These are phyloP conservation scores for Haplosporangium sp. DNA, from an alignment of 371 early-diverging fungal genomes.

Conservation along the genomic window DNA sequence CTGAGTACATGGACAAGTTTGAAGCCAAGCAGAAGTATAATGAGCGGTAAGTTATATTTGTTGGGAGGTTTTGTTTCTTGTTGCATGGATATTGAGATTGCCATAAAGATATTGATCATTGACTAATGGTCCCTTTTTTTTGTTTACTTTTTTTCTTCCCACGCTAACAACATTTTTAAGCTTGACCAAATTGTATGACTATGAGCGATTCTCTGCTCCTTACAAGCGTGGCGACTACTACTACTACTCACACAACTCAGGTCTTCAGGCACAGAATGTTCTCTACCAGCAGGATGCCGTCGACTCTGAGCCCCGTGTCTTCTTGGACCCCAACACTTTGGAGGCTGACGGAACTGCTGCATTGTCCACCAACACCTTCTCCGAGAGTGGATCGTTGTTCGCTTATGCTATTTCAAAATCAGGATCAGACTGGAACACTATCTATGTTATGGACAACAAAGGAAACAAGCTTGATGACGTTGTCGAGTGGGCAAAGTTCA, in stretches of 20 bases:
- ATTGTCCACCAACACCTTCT: constrained; percentile 61
- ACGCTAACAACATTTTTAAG: constrained; percentile 5
- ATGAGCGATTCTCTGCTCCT: constrained; percentile 65
- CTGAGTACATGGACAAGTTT: constrained; percentile 52
- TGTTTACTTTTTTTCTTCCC: constrained; percentile 1
- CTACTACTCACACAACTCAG: constrained; percentile 75
- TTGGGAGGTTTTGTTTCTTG: no score
- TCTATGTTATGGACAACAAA: constrained; percentile 58
- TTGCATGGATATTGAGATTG: not conserved
- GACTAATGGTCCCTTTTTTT: not conserved
- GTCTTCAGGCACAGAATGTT: constrained; percentile 72
- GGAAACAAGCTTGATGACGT: constrained; percentile 55
- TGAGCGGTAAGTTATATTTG: constrained; percentile 32
- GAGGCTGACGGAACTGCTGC: constrained; percentile 53
- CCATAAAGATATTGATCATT: not conserved
- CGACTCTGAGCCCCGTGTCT: constrained; percentile 57
- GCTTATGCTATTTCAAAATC: constrained; percentile 63
- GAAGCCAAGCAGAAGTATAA: constrained; percentile 52
- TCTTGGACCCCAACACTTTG: constrained; percentile 59
- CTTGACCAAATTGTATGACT: constrained; percentile 47
- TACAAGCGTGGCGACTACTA: constrained; percentile 66
- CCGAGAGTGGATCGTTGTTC: constrained; percentile 61
- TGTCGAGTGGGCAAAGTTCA: constrained; percentile 71
- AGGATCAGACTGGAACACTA: constrained; percentile 75
- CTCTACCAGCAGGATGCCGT: constrained; percentile 59